These are phyloP conservation scores for Botrytis galanthina DNA, from an alignment of 2,329 filamentous ascomycete genomes.

Conservation along the genomic window DNA sequence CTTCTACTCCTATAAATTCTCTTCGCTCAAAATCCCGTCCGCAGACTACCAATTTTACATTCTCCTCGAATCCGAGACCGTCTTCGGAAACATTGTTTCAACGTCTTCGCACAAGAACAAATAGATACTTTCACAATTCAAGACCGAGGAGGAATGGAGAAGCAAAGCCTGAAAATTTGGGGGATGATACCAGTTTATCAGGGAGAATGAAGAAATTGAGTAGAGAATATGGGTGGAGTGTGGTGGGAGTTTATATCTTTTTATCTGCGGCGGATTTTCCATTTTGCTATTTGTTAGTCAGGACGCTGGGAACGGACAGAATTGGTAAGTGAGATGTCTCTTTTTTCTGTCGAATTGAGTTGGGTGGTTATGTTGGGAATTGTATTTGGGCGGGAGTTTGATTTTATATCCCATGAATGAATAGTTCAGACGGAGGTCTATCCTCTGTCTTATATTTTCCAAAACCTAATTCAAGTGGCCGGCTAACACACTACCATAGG, in stretches of 20 bases:
- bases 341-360: background rate
- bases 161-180: slow-evolving; percentile 18
- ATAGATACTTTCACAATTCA: slow-evolving; percentile 30
- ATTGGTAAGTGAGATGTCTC: slow-evolving; percentile 59
- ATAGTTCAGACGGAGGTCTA: background rate
- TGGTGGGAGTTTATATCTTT: slow-evolving; percentile 83
- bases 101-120: slow-evolving; percentile 28
- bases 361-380: background rate
- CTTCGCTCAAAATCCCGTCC: slow-evolving; percentile 6
- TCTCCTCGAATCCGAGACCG: slow-evolving; percentile 3
- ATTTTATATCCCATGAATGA: slow-evolving; percentile 4
- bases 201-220: slow-evolving; percentile 71
- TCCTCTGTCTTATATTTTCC: background rate
- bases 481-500: slow-evolving; percentile 41
- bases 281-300: slow-evolving; percentile 88
- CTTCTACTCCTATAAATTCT: background rate
- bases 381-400: background rate
- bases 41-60: slow-evolving; percentile 13
- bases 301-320: slow-evolving; percentile 75
- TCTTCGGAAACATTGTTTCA: slow-evolving; percentile 26
- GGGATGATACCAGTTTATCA: slow-evolving; percentile 30
- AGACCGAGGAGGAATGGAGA: slow-evolving; percentile 26
- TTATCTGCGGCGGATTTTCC: slow-evolving; percentile 89
- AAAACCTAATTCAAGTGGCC: background rate
- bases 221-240: slow-evolving; percentile 91